Evolutionary conservation across 2,329 filamentous ascomycete genomes (phyloP).

Genomic region (Orbilia oligospora): DNA sequence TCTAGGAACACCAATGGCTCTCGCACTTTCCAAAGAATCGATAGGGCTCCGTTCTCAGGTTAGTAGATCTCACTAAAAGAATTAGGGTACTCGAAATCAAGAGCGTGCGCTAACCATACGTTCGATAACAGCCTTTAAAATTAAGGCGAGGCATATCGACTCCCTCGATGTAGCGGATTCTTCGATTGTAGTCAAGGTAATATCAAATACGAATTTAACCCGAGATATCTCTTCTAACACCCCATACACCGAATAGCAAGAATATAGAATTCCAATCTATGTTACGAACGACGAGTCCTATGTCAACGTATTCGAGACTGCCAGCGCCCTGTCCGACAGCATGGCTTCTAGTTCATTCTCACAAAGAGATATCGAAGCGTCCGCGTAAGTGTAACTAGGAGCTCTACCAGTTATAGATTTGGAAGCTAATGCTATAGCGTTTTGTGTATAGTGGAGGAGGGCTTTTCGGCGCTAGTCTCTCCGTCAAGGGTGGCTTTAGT

Average conservation of each 20-base stretch:
- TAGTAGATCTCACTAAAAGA: not conserved
- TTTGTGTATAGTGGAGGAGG: conserved; percentile 38
- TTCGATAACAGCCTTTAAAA: conserved; percentile 13
- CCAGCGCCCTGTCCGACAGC: conserved; percentile 29
- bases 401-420: no score
- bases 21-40: conserved; percentile 26
- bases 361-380: conserved; percentile 45
- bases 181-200: not conserved
- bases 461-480: conserved; percentile 37
- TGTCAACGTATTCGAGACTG: conserved; percentile 59
- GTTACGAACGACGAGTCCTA: conserved; percentile 59
- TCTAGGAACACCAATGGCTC: conserved; percentile 25
- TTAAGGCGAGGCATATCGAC: conserved; percentile 17
- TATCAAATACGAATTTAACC: no score
- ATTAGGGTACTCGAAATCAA: no score
- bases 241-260: not conserved
- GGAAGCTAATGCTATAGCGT: no score
- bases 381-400: conserved; percentile 37
- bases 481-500: conserved; percentile 47
- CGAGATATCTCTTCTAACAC: not conserved
- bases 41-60: conserved; percentile 23
- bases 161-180: conserved; percentile 12
- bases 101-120: not conserved
- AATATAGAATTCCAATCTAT: conserved; percentile 42
- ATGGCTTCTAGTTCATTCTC: conserved; percentile 61